Evolutionary conservation across 768 basidiomycete genomes (phyloP), one percentile per base, ranked within the genome.

Genomic region (Amanita phalloides): DNA sequence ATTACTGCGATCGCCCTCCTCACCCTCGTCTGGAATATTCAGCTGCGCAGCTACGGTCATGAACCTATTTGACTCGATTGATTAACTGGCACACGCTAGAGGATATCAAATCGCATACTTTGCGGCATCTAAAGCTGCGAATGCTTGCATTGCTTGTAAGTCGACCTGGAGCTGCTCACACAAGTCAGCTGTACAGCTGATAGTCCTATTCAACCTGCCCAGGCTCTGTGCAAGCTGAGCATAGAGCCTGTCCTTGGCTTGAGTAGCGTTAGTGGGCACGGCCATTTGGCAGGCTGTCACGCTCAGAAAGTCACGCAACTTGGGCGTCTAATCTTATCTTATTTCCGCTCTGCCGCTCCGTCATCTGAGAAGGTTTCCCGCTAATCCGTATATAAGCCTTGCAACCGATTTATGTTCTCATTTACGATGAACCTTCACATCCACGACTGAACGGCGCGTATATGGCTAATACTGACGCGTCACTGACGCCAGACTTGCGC

Each of bases 171-270:
- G 73, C 49, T 81, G 77, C 61, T 84, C 87, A 65, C 87, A 84
- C 21, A 90, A 72, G 57, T 82, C 82, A 35, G 87, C 84, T 1
- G 89, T 88, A 57, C 81, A 83, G 23, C 74, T 71, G 45, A 91
- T 74, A 0, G 83, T 81, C 17, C 78, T 67, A 46, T 82, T 79
- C 65, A 91, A 81, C 45, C 82, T 71, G 26, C 77, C 77, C 3
- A 93, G 64, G 44, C 79, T 83, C 45, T 76, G 72, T 3, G 87
- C 76, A 3, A 93, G 76, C 61, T 90, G 87, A 36, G 76, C 73
- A 60, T 92, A 92, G 21, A 91, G 80, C 51, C 87, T 68, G 58
- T 90, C 82, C 66, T 92, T 93, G 33, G 84, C 78, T 56, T 85
- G 84, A 0, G 82, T 83, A 3, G 85, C 84, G 59, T 75, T 81